These are phyloP conservation scores for Thalassiosira exigua DNA, from an alignment of 352 stramenopile genomes.

Conservation along the genomic window DNA sequence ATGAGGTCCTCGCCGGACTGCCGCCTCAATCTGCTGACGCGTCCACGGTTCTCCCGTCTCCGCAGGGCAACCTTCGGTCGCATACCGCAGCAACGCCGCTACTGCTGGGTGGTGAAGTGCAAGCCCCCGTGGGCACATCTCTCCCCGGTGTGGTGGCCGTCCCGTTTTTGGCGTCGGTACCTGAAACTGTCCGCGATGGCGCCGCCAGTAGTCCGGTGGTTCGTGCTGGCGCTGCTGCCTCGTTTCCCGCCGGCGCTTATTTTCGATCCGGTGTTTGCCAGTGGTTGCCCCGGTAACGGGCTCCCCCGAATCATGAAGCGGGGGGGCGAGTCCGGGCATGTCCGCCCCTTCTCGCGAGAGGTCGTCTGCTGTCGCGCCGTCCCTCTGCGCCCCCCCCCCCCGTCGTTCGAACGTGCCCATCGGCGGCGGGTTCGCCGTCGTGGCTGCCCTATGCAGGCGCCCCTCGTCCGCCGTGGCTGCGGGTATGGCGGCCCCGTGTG, in stretches of 20 bases:
- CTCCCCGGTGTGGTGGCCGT: neutral
- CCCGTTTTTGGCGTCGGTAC: neutral
- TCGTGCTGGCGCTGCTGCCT: neutral
- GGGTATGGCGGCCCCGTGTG: too few species aligned
- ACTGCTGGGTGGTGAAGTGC: slow-evolving; percentile 12
- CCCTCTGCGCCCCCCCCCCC: too few species aligned
- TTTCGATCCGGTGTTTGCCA: neutral
- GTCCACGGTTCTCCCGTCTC: slow-evolving; percentile 9
- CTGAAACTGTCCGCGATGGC: neutral
- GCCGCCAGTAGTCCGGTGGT: neutral
- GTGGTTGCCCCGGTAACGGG: neutral
- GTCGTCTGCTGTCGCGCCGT: too few species aligned
- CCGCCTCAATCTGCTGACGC: slow-evolving; percentile 15
- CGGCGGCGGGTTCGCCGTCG: too few species aligned
- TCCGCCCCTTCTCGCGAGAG: too few species aligned
- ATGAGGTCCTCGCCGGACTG: slow-evolving; percentile 12
- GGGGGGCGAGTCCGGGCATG: too few species aligned
- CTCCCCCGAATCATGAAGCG: neutral
- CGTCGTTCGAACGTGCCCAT: too few species aligned
- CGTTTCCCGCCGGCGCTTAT: neutral
- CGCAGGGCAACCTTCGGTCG: slow-evolving; percentile 13
- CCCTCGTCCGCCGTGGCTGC: too few species aligned
- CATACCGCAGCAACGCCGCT: slow-evolving; percentile 2
- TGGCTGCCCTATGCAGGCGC: too few species aligned
- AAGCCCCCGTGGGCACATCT: slow-evolving; percentile 19